Evolutionary conservation across 257 asterid genomes (phyloP).

Genomic region (Solanum okadae): DNA sequence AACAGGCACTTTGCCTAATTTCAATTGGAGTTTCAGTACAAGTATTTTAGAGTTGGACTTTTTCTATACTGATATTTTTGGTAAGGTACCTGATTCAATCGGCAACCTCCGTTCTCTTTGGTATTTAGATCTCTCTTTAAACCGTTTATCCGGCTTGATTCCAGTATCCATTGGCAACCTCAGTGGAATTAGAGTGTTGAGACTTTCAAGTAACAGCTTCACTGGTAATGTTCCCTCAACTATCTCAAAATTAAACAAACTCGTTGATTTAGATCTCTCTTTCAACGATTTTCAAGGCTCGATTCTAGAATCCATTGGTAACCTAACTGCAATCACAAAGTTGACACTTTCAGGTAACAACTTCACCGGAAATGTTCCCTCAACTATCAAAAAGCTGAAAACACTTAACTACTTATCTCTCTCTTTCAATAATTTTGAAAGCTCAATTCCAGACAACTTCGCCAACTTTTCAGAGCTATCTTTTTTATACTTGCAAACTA

Average conservation of each 20-base stretch:
- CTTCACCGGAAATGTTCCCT: background rate
- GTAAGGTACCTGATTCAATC: background rate
- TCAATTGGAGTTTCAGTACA: too few relatives aligned
- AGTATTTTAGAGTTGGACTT: too few relatives aligned
- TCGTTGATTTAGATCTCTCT: background rate
- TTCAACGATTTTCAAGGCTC: background rate
- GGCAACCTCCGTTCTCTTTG: background rate
- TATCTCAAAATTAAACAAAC: background rate
- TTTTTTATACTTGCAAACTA: background rate
- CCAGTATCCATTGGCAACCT: too few relatives aligned
- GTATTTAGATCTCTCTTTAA: too few relatives aligned
- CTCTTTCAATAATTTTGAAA: background rate
- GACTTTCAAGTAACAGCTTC: background rate
- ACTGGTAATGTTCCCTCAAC: background rate
- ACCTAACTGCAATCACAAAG: background rate
- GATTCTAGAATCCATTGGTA: background rate
- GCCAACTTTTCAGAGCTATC: background rate
- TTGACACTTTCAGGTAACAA: background rate
- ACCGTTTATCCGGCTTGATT: too few relatives aligned
- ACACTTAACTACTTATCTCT: background rate
- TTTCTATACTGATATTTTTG: background rate
- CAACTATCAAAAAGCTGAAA: background rate
- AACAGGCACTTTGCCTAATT: too few relatives aligned
- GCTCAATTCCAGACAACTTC: background rate
- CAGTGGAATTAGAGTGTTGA: background rate